These are phyloP conservation scores for Fusarium pseudoanthophilum DNA, from an alignment of 2,329 filamentous ascomycete genomes.

Conservation along the genomic window DNA sequence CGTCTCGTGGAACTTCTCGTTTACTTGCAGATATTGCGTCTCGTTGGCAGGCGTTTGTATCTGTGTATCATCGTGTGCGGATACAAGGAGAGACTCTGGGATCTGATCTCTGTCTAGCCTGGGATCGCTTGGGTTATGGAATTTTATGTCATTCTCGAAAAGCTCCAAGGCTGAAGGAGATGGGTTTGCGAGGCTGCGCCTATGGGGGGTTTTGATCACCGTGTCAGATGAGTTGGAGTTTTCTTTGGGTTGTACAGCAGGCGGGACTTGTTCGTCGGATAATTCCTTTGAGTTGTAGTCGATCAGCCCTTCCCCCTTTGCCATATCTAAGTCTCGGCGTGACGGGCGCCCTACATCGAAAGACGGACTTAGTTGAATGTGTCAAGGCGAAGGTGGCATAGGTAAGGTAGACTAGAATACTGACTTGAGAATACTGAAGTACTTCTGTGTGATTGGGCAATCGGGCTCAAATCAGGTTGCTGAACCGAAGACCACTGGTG, in stretches of 20 bases:
- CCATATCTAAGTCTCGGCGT: background rate
- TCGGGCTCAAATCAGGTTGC: slow-evolving; percentile 61
- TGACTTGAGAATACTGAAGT: slow-evolving; percentile 39
- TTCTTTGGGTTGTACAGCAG: background rate
- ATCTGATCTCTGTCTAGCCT: background rate
- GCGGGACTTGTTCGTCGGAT: background rate
- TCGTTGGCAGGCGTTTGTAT: background rate
- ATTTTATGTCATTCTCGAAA: slow-evolving; percentile 48
- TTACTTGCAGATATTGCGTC: slow-evolving; percentile 3
- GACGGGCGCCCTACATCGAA: slow-evolving; percentile 14
- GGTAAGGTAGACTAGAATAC: slow-evolving; percentile 20
- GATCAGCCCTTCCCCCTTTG: slow-evolving; percentile 13
- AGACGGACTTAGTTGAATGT: slow-evolving; percentile 15
- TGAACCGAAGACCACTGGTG: slow-evolving; percentile 64
- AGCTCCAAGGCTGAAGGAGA: slow-evolving; percentile 46
- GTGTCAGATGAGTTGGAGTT: slow-evolving; percentile 51
- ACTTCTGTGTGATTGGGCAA: slow-evolving; percentile 55
- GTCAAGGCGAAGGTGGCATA: slow-evolving; percentile 9
- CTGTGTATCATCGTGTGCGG: background rate
- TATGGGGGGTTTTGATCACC: slow-evolving; percentile 50
- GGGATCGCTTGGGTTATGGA: slow-evolving; percentile 34
- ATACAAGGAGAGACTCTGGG: background rate
- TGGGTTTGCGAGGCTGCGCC: slow-evolving; percentile 37
- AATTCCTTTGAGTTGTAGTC: background rate
- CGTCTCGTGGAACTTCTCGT: background rate